Evolutionary conservation across 495 filamentous ascomycete genomes (phyloP), one percentile per base, ranked within the genome.

Genomic region (Neurospora africana): DNA sequence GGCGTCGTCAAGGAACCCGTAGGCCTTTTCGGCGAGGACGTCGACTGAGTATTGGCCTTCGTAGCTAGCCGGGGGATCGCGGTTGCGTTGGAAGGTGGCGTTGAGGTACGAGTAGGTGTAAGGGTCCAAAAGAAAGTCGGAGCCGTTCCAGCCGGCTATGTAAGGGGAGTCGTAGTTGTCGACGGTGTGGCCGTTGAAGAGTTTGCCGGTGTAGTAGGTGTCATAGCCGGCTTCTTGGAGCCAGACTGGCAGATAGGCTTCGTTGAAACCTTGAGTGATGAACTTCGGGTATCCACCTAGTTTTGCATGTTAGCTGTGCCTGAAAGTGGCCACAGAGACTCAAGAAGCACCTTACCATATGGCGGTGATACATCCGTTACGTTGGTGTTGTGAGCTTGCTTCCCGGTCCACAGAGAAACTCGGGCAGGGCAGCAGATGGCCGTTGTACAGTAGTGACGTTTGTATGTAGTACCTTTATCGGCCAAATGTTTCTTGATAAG

Each of bases 91-190:
- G 74, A 86, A 91, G 9, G 84, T 88, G 11, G 87, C 82, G 78
- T 92, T 92, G 67, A 89, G 83, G 78, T 93, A 93, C 21, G 84
- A 84, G 77, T 93, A 93, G 2, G 91, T 93, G 76, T 83, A 89
- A 0, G 91, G 91, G 73, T 93, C 91, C 2, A 93, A 83, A 1
- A 92, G 83, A 69, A 93, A 92, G 74, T 92, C 90, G 43, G 86
- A 87, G 58, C 76, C 80, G 68, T 81, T 88, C 81, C 86, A 91
- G 7, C 89, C 90, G 5, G 80, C 84, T 0, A 84, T 79, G 75
- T 83, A 85, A 0, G 91, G 91, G 1, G 79, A 76, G 75, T 89
- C 69, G 76, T 90, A 91, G 69, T 89, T 90, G 4, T 84, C 74
- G 2, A 86, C 75, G 0, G 85, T 87, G 74, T 91, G 89, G 0